phyloP scores from a whole-genome alignment of 805 yeast species.

The Huiozyma naganishii region DNA sequence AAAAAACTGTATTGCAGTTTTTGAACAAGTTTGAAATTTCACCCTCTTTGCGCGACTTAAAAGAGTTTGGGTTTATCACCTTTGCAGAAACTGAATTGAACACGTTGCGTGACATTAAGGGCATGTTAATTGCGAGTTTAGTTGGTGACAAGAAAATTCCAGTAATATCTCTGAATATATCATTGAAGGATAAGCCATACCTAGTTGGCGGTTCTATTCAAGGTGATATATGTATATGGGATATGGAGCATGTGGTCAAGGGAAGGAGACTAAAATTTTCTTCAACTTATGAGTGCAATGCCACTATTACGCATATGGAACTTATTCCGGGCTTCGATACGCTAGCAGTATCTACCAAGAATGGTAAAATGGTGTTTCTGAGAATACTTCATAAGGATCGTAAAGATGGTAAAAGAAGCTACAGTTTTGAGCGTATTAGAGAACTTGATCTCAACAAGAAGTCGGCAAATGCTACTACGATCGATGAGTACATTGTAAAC shows the following conservation, averaged over 20 bases:
- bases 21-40: constrained; percentile 43
- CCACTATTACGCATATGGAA: constrained; percentile 38
- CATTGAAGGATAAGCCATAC: constrained; percentile 47
- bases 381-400: constrained; percentile 27
- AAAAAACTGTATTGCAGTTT: constrained; percentile 50
- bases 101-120: constrained; percentile 25
- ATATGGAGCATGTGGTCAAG: constrained; percentile 48
- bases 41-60: constrained; percentile 47
- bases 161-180: constrained; percentile 45
- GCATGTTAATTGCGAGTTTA: constrained; percentile 50
- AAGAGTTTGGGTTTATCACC: constrained; percentile 49
- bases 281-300: constrained; percentile 36
- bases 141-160: constrained; percentile 45
- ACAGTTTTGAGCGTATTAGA: constrained; percentile 12
- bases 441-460: constrained; percentile 10
- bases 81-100: constrained; percentile 4
- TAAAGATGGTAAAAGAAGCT: constrained; percentile 3
- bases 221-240: constrained; percentile 75
- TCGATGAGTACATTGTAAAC: constrained; percentile 34
- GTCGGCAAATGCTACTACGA: not conserved
- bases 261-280: constrained; percentile 45
- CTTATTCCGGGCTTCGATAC: constrained; percentile 47
- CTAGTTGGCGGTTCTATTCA: constrained; percentile 71
- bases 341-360: constrained; percentile 40
- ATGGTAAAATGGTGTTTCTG: constrained; percentile 28